Evolutionary conservation across 768 basidiomycete species (phyloP).

Genomic region (Xanthoconium purpureum): DNA sequence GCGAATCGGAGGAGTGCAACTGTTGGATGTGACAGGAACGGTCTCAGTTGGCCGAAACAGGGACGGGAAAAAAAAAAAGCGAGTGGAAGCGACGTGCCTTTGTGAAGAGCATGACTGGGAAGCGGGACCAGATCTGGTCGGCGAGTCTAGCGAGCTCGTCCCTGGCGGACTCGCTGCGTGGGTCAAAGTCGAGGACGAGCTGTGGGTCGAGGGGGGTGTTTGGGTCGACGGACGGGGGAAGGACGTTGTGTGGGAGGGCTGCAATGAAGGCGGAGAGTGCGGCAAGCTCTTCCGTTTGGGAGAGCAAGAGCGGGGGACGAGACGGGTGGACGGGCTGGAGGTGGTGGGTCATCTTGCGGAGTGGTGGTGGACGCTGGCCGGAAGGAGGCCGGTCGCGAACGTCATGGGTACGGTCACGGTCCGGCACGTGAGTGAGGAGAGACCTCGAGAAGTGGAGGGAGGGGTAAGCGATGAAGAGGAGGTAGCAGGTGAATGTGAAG

Average conservation of each 20-base stretch:
- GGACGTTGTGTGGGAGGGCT: slow-evolving; percentile 70
- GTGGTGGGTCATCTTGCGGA: slow-evolving; percentile 7
- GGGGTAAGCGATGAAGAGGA: slow-evolving; percentile 50
- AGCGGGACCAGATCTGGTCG: slow-evolving; percentile 64
- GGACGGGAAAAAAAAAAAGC: not conserved
- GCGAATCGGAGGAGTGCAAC: slow-evolving; percentile 61
- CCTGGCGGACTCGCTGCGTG: slow-evolving; percentile 55
- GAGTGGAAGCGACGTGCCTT: slow-evolving; percentile 42
- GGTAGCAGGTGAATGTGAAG: slow-evolving; percentile 49
- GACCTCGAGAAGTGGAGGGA: slow-evolving; percentile 38
- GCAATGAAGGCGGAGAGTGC: slow-evolving; percentile 72
- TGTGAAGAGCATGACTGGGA: slow-evolving; percentile 73
- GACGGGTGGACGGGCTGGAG: slow-evolving; percentile 12
- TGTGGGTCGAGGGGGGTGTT: slow-evolving; percentile 68
- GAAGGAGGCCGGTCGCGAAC: slow-evolving; percentile 19
- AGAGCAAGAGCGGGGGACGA: slow-evolving; percentile 45
- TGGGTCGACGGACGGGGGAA: slow-evolving; percentile 66
- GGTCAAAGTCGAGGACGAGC: slow-evolving; percentile 81
- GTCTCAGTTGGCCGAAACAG: not conserved
- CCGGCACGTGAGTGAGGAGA: slow-evolving; percentile 25
- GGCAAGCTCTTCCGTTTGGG: slow-evolving; percentile 62
- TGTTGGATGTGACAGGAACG: slow-evolving; percentile 22
- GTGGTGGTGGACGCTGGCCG: slow-evolving; percentile 14
- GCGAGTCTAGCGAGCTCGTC: slow-evolving; percentile 61
- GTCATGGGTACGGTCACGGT: slow-evolving; percentile 13